phyloP scores from a whole-genome alignment of 2,329 filamentous ascomycete genomes.

The Tothia fuscella region DNA sequence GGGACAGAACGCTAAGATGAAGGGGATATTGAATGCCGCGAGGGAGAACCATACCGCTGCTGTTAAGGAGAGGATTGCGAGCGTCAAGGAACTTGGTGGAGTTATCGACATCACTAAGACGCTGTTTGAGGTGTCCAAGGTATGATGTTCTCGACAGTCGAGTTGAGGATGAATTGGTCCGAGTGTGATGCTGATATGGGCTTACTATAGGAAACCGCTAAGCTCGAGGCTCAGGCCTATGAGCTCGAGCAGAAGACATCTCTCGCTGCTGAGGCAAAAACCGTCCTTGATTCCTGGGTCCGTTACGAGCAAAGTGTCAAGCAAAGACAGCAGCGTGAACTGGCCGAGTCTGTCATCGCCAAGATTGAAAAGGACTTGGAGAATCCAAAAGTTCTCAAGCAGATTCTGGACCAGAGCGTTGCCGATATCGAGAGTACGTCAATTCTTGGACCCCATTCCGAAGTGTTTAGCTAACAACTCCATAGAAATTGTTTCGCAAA shows the following conservation, averaged over 20 bases:
- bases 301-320: constrained; percentile 98
- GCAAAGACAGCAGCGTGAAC: constrained; percentile 94
- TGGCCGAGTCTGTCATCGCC: constrained; percentile 82
- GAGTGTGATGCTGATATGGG: neutral
- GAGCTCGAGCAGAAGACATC: constrained; percentile 96
- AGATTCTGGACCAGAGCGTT: constrained; percentile 95
- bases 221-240: constrained; percentile 89
- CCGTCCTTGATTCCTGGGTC: constrained; percentile 95
- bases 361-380: constrained; percentile 99
- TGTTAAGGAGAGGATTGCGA: constrained; percentile 87
- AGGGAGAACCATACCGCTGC: constrained; percentile 90
- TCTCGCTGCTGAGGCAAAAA: constrained; percentile 84
- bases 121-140: constrained; percentile 97
- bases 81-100: constrained; percentile 84
- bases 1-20: constrained; percentile 80
- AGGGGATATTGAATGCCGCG: constrained; percentile 86
- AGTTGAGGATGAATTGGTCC: neutral
- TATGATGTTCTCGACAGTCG: constrained; percentile 34
- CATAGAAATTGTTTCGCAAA: constrained; percentile 11
- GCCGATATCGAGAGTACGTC: constrained; percentile 88
- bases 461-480: neutral
- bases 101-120: constrained; percentile 96
- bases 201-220: constrained; percentile 69
- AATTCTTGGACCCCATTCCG: neutral
- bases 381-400: constrained; percentile 93